Base-by-base conservation (phyloP, 1,139 yeast species). In the Torulaspora globosa region DNA sequence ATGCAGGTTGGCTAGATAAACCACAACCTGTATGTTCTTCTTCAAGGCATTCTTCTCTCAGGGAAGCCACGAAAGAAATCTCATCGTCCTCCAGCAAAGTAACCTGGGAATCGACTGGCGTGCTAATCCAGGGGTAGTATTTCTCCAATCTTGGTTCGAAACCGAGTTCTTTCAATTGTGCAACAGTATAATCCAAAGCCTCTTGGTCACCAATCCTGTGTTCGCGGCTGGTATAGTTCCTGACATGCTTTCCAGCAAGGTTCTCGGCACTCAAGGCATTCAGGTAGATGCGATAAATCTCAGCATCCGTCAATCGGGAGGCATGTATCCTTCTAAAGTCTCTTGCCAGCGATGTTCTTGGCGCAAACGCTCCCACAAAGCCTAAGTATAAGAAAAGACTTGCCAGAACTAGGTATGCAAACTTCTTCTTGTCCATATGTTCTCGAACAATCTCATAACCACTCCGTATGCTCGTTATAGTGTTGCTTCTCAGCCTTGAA, bases 271-370 rank as follows among this genome's bases (percentile, higher is more conserved):
- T 50, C 37, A 68, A 46, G 14, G 69, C 62, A 30, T 67, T 65
- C 38, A 74, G 52, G 50, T 65, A 75, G 35, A 75, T 66, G 39
- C 90, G 65, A 54, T 80, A 76, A 24, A 82, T 75, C 51, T 84
- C 92, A n/a, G 78, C 73, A 50, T 74, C 76, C 2, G 89, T 80
- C 41, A 83, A 59, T 45, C 69, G 75, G 23, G 82, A 74, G 18
- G 82, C 80, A 65, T 88, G 88, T 58, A 87, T 67, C 45, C 96
- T 69, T 56, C 92, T 75, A 62, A 86, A 80, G 65, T 90, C 97
- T 52, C 97, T 72, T 44, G 85, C 80, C 15, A 88, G 70, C 1
- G 96, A 86, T 1, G 97, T 88, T 49, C 97, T 69, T 1, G 97
- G 97, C 24, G 89, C 71, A 61, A 90, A 90, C 1, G 86, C 79